A percentile compares a stretch with the other conserved stretches of the same genome.
Conservation (phyloP, 352 stramenopile species). For the Pythium folliculosum region DNA sequence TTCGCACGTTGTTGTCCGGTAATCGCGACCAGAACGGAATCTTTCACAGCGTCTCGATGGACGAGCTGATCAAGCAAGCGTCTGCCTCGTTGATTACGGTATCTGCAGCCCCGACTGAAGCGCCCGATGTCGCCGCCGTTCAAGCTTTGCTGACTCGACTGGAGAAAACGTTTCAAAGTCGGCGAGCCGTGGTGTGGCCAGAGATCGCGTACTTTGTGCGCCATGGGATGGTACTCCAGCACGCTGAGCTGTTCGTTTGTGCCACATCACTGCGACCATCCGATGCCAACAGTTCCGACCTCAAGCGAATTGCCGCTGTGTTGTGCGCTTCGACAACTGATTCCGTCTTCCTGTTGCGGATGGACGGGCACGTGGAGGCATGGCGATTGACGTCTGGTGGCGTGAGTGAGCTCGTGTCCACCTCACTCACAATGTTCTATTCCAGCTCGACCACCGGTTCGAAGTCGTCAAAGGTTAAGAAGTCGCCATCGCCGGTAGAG, state of each 20-base stretch:
- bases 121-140: conserved; percentile 2
- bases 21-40: conserved; percentile 7
- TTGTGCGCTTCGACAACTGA: not conserved
- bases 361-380: conserved; percentile 12
- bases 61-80: conserved; percentile 12
- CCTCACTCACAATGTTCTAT: not conserved
- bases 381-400: not conserved
- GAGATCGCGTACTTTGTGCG: conserved; percentile 16
- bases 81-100: not conserved
- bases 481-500: conserved; percentile 3
- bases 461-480: not conserved
- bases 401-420: not conserved
- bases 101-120: not conserved
- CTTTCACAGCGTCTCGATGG: not conserved
- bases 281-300: not conserved
- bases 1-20: not conserved
- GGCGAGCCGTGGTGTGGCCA: not conserved
- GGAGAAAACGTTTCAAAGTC: not conserved
- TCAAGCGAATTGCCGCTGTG: not conserved
- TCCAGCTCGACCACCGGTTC: not conserved
- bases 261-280: not conserved
- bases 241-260: conserved; percentile 10
- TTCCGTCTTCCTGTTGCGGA: conserved; percentile 3
- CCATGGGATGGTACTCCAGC: not conserved
- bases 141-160: conserved; percentile 1